Evolutionary conservation across 352 stramenopile genomes (phyloP).

Genomic region (Pythium biforme): DNA sequence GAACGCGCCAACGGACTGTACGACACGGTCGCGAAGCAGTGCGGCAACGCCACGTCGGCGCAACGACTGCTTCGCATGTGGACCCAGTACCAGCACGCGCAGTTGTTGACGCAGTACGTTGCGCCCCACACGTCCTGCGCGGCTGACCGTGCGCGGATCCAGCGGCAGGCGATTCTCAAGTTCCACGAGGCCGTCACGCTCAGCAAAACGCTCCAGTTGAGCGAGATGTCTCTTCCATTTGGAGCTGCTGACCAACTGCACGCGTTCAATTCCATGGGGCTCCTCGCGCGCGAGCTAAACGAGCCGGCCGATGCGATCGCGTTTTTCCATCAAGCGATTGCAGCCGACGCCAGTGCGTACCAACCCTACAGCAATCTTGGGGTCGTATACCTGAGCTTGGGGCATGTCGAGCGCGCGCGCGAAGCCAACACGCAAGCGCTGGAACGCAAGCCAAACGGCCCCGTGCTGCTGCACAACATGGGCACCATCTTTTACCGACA

Average conservation of each 20-base stretch:
- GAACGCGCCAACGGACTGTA: background rate
- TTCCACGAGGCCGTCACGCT: constrained; percentile 11
- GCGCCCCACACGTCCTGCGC: background rate
- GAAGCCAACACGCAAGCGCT: constrained; percentile 18
- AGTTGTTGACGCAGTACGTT: constrained; percentile 8
- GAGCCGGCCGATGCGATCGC: constrained; percentile 1
- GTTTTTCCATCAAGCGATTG: constrained; percentile 21
- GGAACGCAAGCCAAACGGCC: constrained; percentile 16
- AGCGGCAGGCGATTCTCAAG: constrained; percentile 7
- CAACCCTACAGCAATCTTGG: constrained; percentile 30
- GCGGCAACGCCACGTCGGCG: background rate
- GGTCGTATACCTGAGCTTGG: constrained; percentile 13
- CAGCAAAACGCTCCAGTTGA: background rate
- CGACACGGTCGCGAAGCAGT: background rate
- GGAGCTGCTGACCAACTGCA: constrained; percentile 12
- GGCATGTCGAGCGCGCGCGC: constrained; percentile 15
- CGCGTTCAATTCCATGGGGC: constrained; percentile 32
- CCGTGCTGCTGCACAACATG: constrained; percentile 31
- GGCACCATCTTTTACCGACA: constrained; percentile 20
- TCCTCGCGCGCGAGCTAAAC: constrained; percentile 17
- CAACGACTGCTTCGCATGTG: constrained; percentile 17
- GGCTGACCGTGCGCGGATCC: background rate
- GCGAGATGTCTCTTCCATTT: background rate
- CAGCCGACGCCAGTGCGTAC: constrained; percentile 6
- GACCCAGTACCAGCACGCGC: constrained; percentile 17